Base-by-base conservation (phyloP, 768 basidiomycete genomes). In the Coprinellus aureogranulatus region DNA sequence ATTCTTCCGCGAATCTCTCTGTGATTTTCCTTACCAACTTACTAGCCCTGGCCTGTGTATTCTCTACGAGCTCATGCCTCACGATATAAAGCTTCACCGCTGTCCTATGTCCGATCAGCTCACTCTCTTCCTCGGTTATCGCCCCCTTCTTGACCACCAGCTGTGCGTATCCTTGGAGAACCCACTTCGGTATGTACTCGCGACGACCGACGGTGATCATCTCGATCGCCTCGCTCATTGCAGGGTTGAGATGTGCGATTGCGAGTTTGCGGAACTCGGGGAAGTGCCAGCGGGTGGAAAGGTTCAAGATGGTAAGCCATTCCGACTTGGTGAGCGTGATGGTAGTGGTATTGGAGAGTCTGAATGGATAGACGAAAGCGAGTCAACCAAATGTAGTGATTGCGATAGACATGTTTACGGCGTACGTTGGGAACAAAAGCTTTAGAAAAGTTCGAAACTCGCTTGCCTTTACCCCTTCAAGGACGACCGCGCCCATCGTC, bases 161-260 rank as follows among this genome's bases (percentile, higher is more conserved):
- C 18, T 45, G 6, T n/a, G 6, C 25, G 44, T 45, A 45, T n/a
- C 44, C 44, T 8, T n/a, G 8, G 8, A 6, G 8, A 6, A 54
- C 25, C 53, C 53, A 54, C 14, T 68, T 66, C 61, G 82, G 74
- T 46, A 88, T 73, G 0, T 75, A 64, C 65, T 81, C 79, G 14
- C 72, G 63, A 55, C 83, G 80, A 57, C 89, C 89, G 0, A 83
- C 69, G 0, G 73, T 69, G 41, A 90, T 81, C 0, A 64, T 58
- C 16, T 62, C 11, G 0, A 66, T 58, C 0, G 59, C 47, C 4
- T 55, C 45, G 20, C 41, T 23, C 2, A 51, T 26, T n/a, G n/a
- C n/a, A n/a, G 8, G 5, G 3, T 45, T 23, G 11, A 61, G 14
- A 37, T 61, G 39, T 6, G 26, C 34, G 22, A 52, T 54, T 14